Conservation (phyloP, 306 rosid species). For the Sindora glabra region DNA sequence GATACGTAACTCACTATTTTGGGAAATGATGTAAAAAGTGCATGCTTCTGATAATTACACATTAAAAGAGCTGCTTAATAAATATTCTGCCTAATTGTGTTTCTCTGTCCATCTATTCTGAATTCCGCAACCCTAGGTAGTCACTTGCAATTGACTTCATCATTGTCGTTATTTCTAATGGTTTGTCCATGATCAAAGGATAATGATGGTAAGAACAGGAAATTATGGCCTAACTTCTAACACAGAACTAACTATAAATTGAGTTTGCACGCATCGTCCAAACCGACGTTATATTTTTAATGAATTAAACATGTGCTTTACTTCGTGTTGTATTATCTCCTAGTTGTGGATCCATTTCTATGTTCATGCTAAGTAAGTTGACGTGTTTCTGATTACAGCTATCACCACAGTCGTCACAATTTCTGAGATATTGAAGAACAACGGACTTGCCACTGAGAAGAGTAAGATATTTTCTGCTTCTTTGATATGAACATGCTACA, state of each 20-base stretch:
- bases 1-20: too few relatives aligned
- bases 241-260: too few relatives aligned
- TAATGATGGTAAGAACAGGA: too few relatives aligned
- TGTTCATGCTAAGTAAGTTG: background rate
- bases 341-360: background rate
- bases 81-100: too few relatives aligned
- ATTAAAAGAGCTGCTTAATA: too few relatives aligned
- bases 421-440: constrained; percentile 92
- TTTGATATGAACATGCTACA: background rate
- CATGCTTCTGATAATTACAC: background rate
- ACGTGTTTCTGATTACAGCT: constrained; percentile 25
- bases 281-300: background rate
- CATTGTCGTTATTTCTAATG: background rate
- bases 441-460: constrained; percentile 86
- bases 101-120: background rate
- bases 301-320: background rate
- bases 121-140: background rate
- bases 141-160: background rate
- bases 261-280: background rate
- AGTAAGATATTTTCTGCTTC: constrained; percentile 44
- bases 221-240: too few relatives aligned
- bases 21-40: background rate
- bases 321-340: background rate
- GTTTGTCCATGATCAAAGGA: too few relatives aligned
- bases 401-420: constrained; percentile 92